These are phyloP conservation scores for Dothiorella sarmentorum DNA, from an alignment of 2,329 filamentous ascomycete genomes.

Conservation along the genomic window DNA sequence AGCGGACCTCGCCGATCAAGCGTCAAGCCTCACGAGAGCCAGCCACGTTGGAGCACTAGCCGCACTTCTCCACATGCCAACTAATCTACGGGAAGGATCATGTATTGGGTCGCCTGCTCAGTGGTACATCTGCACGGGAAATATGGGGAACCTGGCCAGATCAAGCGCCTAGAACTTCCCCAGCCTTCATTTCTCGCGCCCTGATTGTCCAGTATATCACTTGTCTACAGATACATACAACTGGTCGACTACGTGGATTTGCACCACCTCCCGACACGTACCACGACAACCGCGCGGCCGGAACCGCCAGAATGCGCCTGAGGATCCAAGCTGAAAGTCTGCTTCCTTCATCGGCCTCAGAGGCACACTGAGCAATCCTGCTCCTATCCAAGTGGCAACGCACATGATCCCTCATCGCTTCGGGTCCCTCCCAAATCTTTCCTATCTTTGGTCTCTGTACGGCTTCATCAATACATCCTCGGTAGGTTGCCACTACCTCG, in stretches of 20 bases:
- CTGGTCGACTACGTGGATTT: background rate
- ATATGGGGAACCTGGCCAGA: background rate
- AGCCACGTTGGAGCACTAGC: constrained; percentile 3
- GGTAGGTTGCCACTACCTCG: background rate
- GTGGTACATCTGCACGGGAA: background rate
- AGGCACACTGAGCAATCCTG: too few species aligned
- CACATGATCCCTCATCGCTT: background rate
- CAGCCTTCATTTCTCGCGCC: background rate
- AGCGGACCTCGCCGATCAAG: background rate
- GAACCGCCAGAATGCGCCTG: background rate
- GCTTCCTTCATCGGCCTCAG: background rate
- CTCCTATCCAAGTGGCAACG: too few species aligned
- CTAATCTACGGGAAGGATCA: background rate
- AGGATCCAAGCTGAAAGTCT: background rate
- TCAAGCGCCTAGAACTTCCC: background rate
- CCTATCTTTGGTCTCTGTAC: background rate
- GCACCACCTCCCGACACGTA: background rate
- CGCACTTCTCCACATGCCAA: constrained; percentile 11
- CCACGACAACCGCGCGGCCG: background rate
- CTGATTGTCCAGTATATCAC: background rate
- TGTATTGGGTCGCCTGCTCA: background rate
- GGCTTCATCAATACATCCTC: background rate
- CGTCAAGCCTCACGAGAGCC: background rate
- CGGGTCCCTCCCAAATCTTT: background rate
- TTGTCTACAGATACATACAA: background rate